phyloP scores from a whole-genome alignment of 805 yeast species.

The Saccharomycopsis fermentans region DNA sequence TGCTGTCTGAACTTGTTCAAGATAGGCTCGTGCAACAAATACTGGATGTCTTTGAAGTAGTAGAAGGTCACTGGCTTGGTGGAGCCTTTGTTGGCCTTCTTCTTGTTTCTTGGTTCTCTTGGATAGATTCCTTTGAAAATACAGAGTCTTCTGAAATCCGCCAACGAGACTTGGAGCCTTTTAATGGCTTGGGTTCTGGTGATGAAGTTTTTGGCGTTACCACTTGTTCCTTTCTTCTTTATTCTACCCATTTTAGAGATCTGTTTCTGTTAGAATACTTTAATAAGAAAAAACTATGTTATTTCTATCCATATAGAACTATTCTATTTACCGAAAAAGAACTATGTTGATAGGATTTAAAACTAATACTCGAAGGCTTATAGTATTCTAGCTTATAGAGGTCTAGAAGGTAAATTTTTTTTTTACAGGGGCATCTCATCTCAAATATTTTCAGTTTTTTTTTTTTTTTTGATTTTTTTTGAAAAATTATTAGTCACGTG shows the following conservation, averaged over 20 bases:
- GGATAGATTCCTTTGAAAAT: slow-evolving; percentile 98
- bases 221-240: slow-evolving; percentile 74
- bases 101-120: slow-evolving; percentile 89
- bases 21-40: slow-evolving; percentile 90
- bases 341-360: too few species aligned
- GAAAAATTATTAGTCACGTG: neutral
- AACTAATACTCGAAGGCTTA: too few species aligned
- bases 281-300: too few species aligned
- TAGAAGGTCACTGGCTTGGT: slow-evolving; percentile 94
- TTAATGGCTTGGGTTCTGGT: slow-evolving; percentile 92
- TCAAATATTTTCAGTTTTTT: neutral
- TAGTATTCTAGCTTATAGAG: too few species aligned
- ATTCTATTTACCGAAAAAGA: too few species aligned
- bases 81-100: slow-evolving; percentile 96
- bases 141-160: slow-evolving; percentile 94
- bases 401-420: neutral
- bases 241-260: slow-evolving; percentile 42
- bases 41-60: slow-evolving; percentile 88
- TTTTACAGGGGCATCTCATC: slow-evolving; percentile 8
- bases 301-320: too few species aligned
- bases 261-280: neutral
- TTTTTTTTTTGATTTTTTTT: neutral
- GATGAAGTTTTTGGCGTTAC: slow-evolving; percentile 85
- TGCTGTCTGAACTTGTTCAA: slow-evolving; percentile 88
- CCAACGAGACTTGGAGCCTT: slow-evolving; percentile 83